Conservation (phyloP, 495 filamentous ascomycete species). For the Immersiella caudata region DNA sequence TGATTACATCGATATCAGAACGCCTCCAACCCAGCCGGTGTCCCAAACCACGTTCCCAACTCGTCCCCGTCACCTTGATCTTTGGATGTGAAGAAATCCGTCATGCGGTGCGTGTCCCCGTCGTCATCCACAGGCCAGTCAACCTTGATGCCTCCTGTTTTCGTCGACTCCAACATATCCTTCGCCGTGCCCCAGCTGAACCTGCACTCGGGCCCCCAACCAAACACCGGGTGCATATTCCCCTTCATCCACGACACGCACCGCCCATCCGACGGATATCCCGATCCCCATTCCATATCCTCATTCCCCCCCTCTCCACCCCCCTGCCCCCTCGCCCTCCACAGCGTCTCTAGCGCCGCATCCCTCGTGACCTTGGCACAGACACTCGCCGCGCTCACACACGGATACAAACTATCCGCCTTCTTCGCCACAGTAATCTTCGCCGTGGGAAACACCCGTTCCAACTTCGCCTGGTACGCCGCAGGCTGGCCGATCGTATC, state of each 20-base stretch:
- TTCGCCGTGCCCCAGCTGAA: slow-evolving; percentile 96
- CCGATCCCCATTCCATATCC: slow-evolving; percentile 72
- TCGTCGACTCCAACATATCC: slow-evolving; percentile 79
- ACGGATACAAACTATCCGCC: slow-evolving; percentile 90
- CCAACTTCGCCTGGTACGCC: slow-evolving; percentile 80
- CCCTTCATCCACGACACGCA: slow-evolving; percentile 78
- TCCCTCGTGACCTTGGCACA: slow-evolving; percentile 96
- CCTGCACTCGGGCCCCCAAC: slow-evolving; percentile 88
- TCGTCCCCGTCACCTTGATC: slow-evolving; percentile 54
- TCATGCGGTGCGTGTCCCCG: slow-evolving; percentile 64
- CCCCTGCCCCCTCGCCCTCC: slow-evolving; percentile 24
- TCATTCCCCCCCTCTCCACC: slow-evolving; percentile 22
- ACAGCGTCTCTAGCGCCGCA: slow-evolving; percentile 72
- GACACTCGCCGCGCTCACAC: slow-evolving; percentile 89
- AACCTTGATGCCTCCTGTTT: slow-evolving; percentile 62
- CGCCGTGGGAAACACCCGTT: slow-evolving; percentile 77
- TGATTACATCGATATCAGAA: slow-evolving; percentile 46
- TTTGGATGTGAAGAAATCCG: slow-evolving; percentile 64
- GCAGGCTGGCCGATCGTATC: slow-evolving; percentile 88
- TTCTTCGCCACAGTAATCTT: slow-evolving; percentile 92
- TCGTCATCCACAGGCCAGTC: slow-evolving; percentile 80
- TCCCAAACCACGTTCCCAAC: slow-evolving; percentile 66
- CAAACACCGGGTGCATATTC: slow-evolving; percentile 92
- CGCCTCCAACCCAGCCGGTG: slow-evolving; percentile 57
- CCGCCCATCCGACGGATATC: slow-evolving; percentile 87